phyloP scores from a whole-genome alignment of 768 basidiomycete genomes.

The Tricholoma saponaceum region DNA sequence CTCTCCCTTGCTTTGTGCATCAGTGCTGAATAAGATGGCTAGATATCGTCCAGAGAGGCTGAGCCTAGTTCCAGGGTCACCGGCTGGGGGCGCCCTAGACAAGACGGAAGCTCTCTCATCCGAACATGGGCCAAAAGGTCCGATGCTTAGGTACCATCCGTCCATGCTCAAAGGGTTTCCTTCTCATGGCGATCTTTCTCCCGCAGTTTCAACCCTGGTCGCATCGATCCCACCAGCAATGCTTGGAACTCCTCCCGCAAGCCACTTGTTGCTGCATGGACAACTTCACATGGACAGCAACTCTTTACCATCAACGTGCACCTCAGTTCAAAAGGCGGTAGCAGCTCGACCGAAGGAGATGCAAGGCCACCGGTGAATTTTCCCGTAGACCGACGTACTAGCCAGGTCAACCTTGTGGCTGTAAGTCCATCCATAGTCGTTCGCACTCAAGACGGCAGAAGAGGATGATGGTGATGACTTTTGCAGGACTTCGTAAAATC shows the following conservation, averaged over 20 bases:
- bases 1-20: not conserved
- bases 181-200: not conserved
- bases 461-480: not conserved
- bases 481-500: conserved; percentile 44
- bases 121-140: conserved; percentile 23
- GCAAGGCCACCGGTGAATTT: conserved; percentile 57
- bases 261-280: conserved; percentile 57
- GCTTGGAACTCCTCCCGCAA: conserved; percentile 58
- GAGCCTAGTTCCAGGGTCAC: conserved; percentile 39
- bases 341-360: conserved; percentile 50
- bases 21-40: not conserved
- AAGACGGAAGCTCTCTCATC: conserved; percentile 33
- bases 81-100: conserved; percentile 45
- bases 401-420: conserved; percentile 47
- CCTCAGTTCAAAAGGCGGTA: conserved; percentile 53
- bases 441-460: not conserved
- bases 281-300: conserved; percentile 36
- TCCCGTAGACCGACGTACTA: conserved; percentile 41
- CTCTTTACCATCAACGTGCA: conserved; percentile 62
- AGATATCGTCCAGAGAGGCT: conserved; percentile 50
- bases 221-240: conserved; percentile 51
- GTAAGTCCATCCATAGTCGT: conserved; percentile 27
- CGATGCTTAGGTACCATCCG: conserved; percentile 33
- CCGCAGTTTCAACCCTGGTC: conserved; percentile 57
- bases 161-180: not conserved